Conservation (phyloP, 2,329 filamentous ascomycete species). For the Pleoardoris graminearum region DNA sequence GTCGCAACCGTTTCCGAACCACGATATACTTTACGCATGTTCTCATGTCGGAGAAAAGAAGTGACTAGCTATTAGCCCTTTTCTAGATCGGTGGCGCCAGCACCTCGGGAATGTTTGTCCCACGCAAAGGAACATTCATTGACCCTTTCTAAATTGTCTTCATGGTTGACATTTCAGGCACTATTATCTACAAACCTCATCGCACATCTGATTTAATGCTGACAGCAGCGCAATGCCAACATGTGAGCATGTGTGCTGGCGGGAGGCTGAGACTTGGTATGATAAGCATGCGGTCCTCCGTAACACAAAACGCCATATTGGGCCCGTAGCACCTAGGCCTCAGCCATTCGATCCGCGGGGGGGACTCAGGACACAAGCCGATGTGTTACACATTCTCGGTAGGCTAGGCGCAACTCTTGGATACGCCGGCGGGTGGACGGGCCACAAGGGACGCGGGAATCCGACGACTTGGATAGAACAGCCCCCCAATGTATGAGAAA, state of each 20-base stretch:
- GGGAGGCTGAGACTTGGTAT: neutral
- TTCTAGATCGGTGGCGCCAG: neutral
- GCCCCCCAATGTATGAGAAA: neutral
- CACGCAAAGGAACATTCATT: neutral
- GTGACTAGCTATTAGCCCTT: neutral
- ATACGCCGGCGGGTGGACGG: neutral
- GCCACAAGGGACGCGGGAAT: neutral
- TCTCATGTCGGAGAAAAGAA: neutral
- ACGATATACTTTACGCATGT: too few species aligned
- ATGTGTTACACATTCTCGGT: neutral
- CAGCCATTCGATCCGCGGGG: neutral
- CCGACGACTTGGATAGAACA: neutral
- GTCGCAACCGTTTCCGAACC: too few species aligned
- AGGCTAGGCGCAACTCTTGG: neutral
- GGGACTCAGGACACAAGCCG: neutral
- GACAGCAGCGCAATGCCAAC: neutral
- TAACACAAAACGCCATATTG: neutral
- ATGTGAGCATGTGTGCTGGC: neutral
- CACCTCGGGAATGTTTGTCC: neutral
- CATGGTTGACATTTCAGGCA: neutral
- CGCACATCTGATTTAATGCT: neutral
- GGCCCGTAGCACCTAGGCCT: neutral
- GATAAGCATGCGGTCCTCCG: slow-evolving; percentile 1
- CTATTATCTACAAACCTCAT: neutral
- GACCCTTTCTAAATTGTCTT: neutral